Base-by-base conservation (phyloP, 495 filamentous ascomycete species). In the Aspergillus haitiensis region DNA sequence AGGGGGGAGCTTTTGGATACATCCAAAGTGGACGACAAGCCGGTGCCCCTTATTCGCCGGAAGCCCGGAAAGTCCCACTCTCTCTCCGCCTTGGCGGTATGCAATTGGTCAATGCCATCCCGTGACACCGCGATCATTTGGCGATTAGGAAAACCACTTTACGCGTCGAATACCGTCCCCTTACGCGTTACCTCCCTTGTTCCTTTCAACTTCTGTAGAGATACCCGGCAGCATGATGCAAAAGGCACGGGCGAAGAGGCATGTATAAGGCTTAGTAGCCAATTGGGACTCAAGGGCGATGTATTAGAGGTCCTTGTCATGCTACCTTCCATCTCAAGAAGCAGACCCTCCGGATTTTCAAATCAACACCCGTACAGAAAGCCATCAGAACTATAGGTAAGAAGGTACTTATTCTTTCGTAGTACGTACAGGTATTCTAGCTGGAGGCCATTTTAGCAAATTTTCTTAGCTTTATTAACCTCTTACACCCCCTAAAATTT, bases 51-150 rank as follows among this genome's bases (percentile, higher is more conserved):
- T 15, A 62, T 60, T 49, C 31, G 51, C 21, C 50, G 12, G 31
- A 10, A 3, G 13, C 0, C n/a, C 32, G 3, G 11, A 6, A 18
- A 18, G 52, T 5, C 53, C 49, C 62, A 60, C 57, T 58, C 53
- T 55, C 60, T 53, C 44, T 60, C 39, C 35, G 35, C 50, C 35
- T 48, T 36, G 12, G n/a, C 45, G 45, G 1, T 42, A 2, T 10
- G 52, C 67, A 32, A 69, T 67, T 75, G 67, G 65, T 7, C 59
- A 47, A 48, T 56, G 16, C 10, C 52, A 32, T 60, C 73, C 61
- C 72, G 74, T 78, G 75, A 78, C 63, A 46, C 58, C 74, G 75
- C 67, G 75, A 52, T 61, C 55, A 73, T 76, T 75, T 77, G 70
- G 75, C 70, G 74, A 74, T 67, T 8, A 27, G 21, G 31, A 33